These are phyloP conservation scores for Platanthera guangdongensis DNA, from an alignment of 106 monocot species.

Conservation along the genomic window DNA sequence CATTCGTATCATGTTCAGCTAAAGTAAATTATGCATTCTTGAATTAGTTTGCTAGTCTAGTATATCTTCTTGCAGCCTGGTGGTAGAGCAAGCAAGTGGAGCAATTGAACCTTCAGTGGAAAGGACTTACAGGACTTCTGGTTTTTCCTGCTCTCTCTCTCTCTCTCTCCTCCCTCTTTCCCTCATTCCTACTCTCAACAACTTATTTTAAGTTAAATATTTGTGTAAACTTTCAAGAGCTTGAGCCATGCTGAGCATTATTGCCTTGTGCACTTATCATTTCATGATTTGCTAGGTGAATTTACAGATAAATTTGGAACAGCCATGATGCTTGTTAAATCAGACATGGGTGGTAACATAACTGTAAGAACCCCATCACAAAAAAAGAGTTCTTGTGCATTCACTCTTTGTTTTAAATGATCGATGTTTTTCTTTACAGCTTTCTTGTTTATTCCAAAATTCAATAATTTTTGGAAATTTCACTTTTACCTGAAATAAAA, in stretches of 20 bases:
- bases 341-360: constrained; percentile 92
- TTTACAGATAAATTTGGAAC: constrained; percentile 93
- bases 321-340: constrained; percentile 87
- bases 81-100: not conserved
- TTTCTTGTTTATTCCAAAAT: too few relatives aligned
- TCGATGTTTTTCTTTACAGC: too few relatives aligned
- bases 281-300: constrained; percentile 1
- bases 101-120: not conserved
- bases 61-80: not conserved
- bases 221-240: too few relatives aligned
- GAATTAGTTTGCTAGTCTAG: not conserved
- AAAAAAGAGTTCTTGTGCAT: not conserved
- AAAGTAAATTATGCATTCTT: not conserved
- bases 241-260: not conserved
- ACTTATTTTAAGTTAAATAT: too few relatives aligned
- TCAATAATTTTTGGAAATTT: too few relatives aligned
- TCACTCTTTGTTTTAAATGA: too few relatives aligned
- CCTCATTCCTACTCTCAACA: too few relatives aligned
- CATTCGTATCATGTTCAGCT: not conserved
- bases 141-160: not conserved
- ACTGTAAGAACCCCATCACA: constrained; percentile 31
- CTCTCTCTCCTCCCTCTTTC: not conserved
- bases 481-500: too few relatives aligned
- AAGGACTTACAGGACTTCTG: not conserved
- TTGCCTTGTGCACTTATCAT: not conserved